Evolutionary conservation across 306 rosid species (phyloP), one percentile per base, ranked within the genome.

Genomic region (Rosa persica): DNA sequence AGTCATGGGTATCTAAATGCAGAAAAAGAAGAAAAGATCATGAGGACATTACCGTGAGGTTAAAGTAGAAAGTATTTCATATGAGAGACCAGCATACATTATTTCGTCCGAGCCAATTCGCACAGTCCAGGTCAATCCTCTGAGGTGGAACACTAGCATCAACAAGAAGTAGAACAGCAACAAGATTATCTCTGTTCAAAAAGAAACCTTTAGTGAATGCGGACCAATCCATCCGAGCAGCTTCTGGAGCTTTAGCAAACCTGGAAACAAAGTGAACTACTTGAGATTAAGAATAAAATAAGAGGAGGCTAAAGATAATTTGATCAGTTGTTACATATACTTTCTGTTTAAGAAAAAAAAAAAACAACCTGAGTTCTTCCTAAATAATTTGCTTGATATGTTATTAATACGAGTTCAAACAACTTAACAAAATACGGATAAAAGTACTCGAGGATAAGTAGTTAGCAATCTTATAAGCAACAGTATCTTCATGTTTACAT

Each of bases 61-160:
- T 36, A 69, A 57, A 20, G 23, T 11, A 15, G 70, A 70, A n/a
- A 44, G 16, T 0, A 23, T 43, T 67, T 30, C 4, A 82, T 72
- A 78, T 57, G 9, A 43, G 48, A 78, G 70, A 73, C 48, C 47
- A 80, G 8, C 81, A 55, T 86, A 92, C 98, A 12, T 90, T 88
- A 76, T 90, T 94, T 78, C 94, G 98, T 60, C 96, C 91, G 40
- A 94, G 94, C 97, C 97, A 94, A 86, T 89, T 92, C 3, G 98
- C 97, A 65, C 97, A 94, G 86, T 94, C 97, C 20, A 94, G 83
- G 87, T 90, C 98, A 51, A 88, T 90, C 77, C 83, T 94, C 81
- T 94, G 98, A 78, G 98, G 91, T 19, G 97, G 98, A 83, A 94
- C 95, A 80, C 98, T 94, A 67, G 91, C 95, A 79, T 92, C 97